These are phyloP conservation scores for Colletotrichum sp. DNA, from an alignment of 2,329 filamentous ascomycete species.

Conservation along the genomic window DNA sequence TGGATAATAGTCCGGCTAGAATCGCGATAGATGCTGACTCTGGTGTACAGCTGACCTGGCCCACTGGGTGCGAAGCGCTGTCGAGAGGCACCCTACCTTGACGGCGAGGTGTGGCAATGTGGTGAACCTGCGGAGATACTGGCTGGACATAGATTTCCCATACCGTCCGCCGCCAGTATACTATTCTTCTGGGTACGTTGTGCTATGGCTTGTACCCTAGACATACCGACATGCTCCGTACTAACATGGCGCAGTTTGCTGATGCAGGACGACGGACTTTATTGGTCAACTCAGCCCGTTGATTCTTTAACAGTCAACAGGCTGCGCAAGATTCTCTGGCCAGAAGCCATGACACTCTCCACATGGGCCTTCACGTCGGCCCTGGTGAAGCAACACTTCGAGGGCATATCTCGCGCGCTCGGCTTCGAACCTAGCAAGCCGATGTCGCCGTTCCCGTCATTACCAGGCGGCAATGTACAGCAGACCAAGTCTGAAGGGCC, in stretches of 20 bases:
- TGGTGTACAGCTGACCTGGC: slow-evolving; percentile 47
- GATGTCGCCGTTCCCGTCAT: not conserved
- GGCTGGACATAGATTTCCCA: slow-evolving; percentile 69
- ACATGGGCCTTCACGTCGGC: slow-evolving; percentile 57
- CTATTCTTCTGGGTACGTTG: slow-evolving; percentile 61
- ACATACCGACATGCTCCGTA: not conserved
- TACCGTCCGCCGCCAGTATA: slow-evolving; percentile 63
- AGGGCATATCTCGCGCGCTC: slow-evolving; percentile 48
- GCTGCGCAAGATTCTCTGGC: slow-evolving; percentile 57
- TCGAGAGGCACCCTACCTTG: slow-evolving; percentile 49
- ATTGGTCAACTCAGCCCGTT: slow-evolving; percentile 52
- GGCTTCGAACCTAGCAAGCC: slow-evolving; percentile 40
- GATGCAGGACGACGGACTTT: slow-evolving; percentile 53
- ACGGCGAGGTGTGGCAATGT: slow-evolving; percentile 49
- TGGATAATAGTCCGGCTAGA: not conserved
- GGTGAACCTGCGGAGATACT: slow-evolving; percentile 55
- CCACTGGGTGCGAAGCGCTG: slow-evolving; percentile 43
- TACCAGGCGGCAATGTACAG: not conserved
- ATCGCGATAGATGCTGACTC: slow-evolving; percentile 23
- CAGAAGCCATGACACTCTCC: slow-evolving; percentile 54
- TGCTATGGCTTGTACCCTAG: not conserved
- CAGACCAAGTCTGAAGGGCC: slow-evolving; percentile 4
- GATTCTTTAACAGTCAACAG: slow-evolving; percentile 51
- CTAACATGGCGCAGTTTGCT: slow-evolving; percentile 47
- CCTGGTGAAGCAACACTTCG: slow-evolving; percentile 49